Conservation (phyloP, 768 basidiomycete genomes). For the Lactifluus rugatus region DNA sequence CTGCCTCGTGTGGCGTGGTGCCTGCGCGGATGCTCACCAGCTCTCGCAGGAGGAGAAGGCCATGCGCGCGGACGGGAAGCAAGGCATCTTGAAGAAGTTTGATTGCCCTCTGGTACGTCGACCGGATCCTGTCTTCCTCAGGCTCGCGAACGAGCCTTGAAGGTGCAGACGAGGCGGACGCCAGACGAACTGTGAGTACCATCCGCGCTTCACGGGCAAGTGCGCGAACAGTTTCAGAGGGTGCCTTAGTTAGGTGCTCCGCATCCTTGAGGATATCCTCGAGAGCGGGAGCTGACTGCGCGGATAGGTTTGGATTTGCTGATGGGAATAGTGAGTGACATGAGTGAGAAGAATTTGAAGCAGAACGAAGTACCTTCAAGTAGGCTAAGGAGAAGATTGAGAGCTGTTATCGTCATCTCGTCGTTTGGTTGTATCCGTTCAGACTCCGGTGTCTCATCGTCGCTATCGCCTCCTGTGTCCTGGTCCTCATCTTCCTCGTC, state of each 20-base stretch:
- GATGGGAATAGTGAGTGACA: background rate
- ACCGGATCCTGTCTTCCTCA: conserved; percentile 26
- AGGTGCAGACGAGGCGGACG: conserved; percentile 40
- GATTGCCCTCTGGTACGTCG: conserved; percentile 75
- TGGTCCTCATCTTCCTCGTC: conserved; percentile 28
- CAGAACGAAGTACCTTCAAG: conserved; percentile 56
- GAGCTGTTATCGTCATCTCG: conserved; percentile 65
- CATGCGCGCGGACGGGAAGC: conserved; percentile 90
- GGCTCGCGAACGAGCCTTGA: conserved; percentile 35
- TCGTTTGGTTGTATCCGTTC: conserved; percentile 35
- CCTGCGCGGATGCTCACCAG: conserved; percentile 43
- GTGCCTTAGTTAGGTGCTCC: conserved; percentile 42
- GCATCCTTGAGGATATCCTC: conserved; percentile 62
- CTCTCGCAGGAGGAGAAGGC: conserved; percentile 70
- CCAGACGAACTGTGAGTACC: conserved; percentile 73
- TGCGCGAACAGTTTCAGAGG: conserved; percentile 39
- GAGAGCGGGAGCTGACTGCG: conserved; percentile 50
- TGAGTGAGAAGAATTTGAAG: background rate
- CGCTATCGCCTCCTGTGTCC: conserved; percentile 28
- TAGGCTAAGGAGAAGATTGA: conserved; percentile 73
- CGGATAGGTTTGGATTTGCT: conserved; percentile 52
- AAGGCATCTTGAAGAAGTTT: conserved; percentile 85
- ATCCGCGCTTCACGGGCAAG: conserved; percentile 72
- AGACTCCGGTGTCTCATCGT: conserved; percentile 44
- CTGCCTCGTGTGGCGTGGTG: conserved; percentile 26